phyloP scores from a whole-genome alignment of 179 eudicot species.

The Camellia oleifera region DNA sequence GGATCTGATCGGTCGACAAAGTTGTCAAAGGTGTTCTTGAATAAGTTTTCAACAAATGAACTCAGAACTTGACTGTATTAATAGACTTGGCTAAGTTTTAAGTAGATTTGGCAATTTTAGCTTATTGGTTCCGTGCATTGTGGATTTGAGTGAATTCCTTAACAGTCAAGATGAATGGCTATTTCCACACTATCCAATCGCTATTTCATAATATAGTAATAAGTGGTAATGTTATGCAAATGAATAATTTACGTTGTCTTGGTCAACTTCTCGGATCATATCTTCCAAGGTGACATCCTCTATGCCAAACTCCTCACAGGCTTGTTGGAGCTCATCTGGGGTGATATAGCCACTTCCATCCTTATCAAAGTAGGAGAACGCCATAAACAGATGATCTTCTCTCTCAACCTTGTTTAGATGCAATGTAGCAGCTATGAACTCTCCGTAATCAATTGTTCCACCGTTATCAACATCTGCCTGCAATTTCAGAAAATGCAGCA shows the following conservation, averaged over 20 bases:
- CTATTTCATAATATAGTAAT: no score
- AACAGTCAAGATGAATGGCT: no score
- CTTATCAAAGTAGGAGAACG: constrained; percentile 66
- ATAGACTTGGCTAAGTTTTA: no score
- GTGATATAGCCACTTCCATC: constrained; percentile 77
- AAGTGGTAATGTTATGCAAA: no score
- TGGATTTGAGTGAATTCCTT: no score
- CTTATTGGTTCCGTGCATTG: no score
- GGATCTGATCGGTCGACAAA: no score
- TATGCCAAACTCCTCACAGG: constrained; percentile 65
- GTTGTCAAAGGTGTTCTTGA: no score
- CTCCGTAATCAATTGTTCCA: constrained; percentile 73
- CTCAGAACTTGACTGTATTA: no score
- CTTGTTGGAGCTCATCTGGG: constrained; percentile 69
- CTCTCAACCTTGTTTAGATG: constrained; percentile 62
- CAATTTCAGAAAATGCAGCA: constrained; percentile 17
- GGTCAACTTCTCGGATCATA: constrained; percentile 66
- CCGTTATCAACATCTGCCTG: constrained; percentile 78
- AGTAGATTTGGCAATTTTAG: no score
- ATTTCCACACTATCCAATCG: no score
- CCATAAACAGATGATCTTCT: constrained; percentile 66
- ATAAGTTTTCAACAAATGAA: no score
- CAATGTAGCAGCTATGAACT: constrained; percentile 66
- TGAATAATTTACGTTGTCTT: constrained; percentile 56
- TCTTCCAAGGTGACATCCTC: constrained; percentile 57